A percentile compares a stretch with the other conserved stretches of the same genome.
Conservation (phyloP, 2,329 filamentous ascomycete species). For the Trichoderma sp. region DNA sequence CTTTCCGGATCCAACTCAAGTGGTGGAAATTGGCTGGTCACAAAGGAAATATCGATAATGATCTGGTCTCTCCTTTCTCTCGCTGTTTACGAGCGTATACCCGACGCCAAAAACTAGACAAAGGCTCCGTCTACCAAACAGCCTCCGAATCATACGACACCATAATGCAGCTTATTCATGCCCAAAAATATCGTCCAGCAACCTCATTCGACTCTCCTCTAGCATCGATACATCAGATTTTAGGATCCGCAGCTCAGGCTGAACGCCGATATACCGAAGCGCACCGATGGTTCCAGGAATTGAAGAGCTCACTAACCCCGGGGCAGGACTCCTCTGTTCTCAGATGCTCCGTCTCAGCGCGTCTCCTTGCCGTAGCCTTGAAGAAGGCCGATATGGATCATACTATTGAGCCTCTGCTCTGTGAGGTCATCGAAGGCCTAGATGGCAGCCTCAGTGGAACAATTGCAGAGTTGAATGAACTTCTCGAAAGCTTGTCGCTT, state of each 20-base stretch:
- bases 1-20: conserved; percentile 57
- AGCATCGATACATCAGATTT: conserved; percentile 49
- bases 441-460: conserved; percentile 60
- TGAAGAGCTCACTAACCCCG: conserved; percentile 39
- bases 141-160: conserved; percentile 32
- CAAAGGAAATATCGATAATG: conserved; percentile 57
- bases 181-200: conserved; percentile 34
- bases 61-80: conserved; percentile 63
- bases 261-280: conserved; percentile 49
- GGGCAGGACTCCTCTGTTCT: conserved; percentile 47
- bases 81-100: conserved; percentile 61
- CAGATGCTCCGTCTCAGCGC: conserved; percentile 52
- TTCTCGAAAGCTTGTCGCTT: conserved; percentile 54
- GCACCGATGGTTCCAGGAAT: conserved; percentile 51
- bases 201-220: conserved; percentile 43
- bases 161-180: conserved; percentile 34
- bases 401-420: conserved; percentile 42
- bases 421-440: conserved; percentile 52
- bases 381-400: conserved; percentile 40
- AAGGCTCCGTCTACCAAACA: conserved; percentile 38
- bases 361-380: conserved; percentile 53
- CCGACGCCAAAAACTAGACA: conserved; percentile 46
- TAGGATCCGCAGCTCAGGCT: conserved; percentile 50
- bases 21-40: conserved; percentile 66
- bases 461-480: conserved; percentile 57